These are phyloP conservation scores for Chalciporus sp. DNA, from an alignment of 1,284 basidiomycete species.

Conservation along the genomic window DNA sequence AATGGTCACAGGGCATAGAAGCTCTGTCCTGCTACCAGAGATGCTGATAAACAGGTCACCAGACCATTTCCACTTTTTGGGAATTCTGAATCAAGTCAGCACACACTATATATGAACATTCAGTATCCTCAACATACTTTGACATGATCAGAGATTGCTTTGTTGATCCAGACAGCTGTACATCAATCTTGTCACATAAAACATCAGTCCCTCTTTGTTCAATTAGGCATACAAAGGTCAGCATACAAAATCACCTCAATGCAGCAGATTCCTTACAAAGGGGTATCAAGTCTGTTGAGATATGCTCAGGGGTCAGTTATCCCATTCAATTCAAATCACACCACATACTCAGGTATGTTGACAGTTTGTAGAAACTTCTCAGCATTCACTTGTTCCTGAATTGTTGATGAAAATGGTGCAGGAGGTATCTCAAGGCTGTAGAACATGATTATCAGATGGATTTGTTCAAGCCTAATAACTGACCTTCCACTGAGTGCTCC, in stretches of 20 bases:
- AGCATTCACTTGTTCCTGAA: constrained; percentile 17
- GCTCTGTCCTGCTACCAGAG: constrained; percentile 37
- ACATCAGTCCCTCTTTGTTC: constrained; percentile 17
- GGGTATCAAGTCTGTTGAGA: constrained; percentile 20
- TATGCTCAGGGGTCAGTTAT: neutral
- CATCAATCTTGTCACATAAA: constrained; percentile 2
- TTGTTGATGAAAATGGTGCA: constrained; percentile 22
- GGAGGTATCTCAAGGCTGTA: constrained; percentile 6
- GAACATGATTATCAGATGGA: neutral
- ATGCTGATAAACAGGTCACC: constrained; percentile 43
- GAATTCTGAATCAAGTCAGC: constrained; percentile 19
- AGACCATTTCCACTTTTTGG: constrained; percentile 53
- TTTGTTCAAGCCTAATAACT: neutral
- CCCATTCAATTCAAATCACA: neutral
- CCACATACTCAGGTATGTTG: constrained; percentile 28
- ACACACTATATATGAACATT: neutral
- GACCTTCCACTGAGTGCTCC: constrained; percentile 11
- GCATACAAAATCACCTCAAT: neutral
- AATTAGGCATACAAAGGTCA: neutral
- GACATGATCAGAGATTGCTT: constrained; percentile 22
- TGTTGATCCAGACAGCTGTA: constrained; percentile 2
- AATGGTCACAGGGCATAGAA: constrained; percentile 51
- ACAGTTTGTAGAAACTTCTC: constrained; percentile 30
- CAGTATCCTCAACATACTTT: constrained; percentile 21
- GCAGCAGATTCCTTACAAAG: constrained; percentile 24